These are phyloP conservation scores for Hypholoma sublateritium DNA, from an alignment of 768 basidiomycete species.

Conservation along the genomic window DNA sequence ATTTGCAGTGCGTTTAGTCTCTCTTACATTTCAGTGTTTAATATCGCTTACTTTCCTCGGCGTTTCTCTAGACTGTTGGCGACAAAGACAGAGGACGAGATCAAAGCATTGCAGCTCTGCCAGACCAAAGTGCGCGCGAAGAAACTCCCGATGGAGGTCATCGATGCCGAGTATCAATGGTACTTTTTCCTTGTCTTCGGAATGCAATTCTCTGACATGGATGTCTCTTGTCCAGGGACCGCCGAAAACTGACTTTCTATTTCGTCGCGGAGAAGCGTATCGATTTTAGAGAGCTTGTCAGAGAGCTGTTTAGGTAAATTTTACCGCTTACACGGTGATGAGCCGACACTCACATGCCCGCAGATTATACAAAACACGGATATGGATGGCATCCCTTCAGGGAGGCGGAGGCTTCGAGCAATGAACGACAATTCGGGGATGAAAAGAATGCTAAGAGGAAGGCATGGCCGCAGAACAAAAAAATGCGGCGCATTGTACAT, in stretches of 20 bases:
- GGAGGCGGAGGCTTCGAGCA: constrained; percentile 44
- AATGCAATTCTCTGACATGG: neutral
- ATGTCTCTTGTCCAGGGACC: constrained; percentile 62
- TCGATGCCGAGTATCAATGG: constrained; percentile 99
- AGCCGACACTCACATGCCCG: neutral
- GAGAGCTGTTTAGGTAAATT: constrained; percentile 85
- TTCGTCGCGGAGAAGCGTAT: constrained; percentile 95
- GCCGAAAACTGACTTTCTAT: constrained; percentile 97
- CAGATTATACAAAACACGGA: constrained; percentile 90
- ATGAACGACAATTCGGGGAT: constrained; percentile 6
- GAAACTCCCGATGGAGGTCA: constrained; percentile 97
- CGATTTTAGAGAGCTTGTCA: constrained; percentile 93
- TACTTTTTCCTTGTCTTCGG: constrained; percentile 24
- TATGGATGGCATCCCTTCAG: constrained; percentile 91
- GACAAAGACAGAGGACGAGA: constrained; percentile 86
- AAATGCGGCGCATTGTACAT: neutral
- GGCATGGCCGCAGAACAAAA: neutral
- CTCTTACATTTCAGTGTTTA: neutral
- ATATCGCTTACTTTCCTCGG: constrained; percentile 3
- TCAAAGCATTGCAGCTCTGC: constrained; percentile 88
- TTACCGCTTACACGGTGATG: neutral
- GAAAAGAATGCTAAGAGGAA: neutral
- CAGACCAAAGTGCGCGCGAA: constrained; percentile 91
- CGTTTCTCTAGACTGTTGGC: constrained; percentile 56
- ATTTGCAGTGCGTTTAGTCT: constrained; percentile 60